These are phyloP conservation scores for Vitis vinifera DNA, from an alignment of 164 flowering plant species.

Conservation along the genomic window ASM3070453v1 NC_081822.1:10718001-10718500, in stretches of 20 bases:
- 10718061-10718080: no score
- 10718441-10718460: conserved; percentile 68
- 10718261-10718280: conserved; percentile 83
- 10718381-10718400: conserved; percentile 28
- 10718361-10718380: conserved; percentile 18
- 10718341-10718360: neutral
- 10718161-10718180: conserved; percentile 11
- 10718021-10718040: no score
- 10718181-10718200: conserved; percentile 4
- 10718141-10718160: conserved; percentile 9
- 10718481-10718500: conserved; percentile 57
- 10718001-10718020: no score
- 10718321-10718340: conserved; percentile 6
- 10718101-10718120: conserved; percentile 2
- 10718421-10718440: conserved; percentile 64
- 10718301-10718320: conserved; percentile 29
- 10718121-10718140: conserved; percentile 13
- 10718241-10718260: conserved; percentile 31
- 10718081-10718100: no score
- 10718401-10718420: conserved; percentile 38
- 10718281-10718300: conserved; percentile 68
- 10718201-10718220: conserved; percentile 5
- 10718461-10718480: conserved; percentile 58
- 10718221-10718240: conserved; percentile 14
- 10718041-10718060: no score